Evolutionary conservation across 352 stramenopile genomes (phyloP), one percentile per base, ranked within the genome.

Genomic region (Plasmopara halstedii): DNA sequence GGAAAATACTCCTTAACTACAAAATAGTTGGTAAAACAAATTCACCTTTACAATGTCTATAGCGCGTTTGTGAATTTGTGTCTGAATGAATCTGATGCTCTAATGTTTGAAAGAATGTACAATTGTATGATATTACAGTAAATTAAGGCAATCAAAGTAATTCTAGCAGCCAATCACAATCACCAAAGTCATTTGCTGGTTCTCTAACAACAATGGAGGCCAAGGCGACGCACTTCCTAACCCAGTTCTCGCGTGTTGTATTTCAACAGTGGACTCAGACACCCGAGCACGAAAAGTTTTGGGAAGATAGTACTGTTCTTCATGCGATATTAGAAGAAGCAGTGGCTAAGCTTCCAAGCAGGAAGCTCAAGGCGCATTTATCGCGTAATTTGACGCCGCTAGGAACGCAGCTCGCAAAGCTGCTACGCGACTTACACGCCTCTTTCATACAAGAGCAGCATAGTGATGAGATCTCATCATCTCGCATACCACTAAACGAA

Each of bases 231-330:
- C 65, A 66, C 41, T 86, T 86, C 62, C 49, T 86, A 40, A 63
- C 50, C 46, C 67, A 79, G 42, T 86, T 86, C 48, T 55, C 58
- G 15, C 58, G 59, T 33, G 65, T 59, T 11, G 61, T 83, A 19
- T 86, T 84, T 52, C 38, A 62, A 40, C 69, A 83, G 58, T 86
- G 74, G 74, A 56, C 40, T 26, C 50, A 73, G 47, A 48, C 66
- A 39, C 15, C 42, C 5, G 38, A 53, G n/a, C 47, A 59, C 6
- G 53, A 65, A 37, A 65, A 61, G 22, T 86, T 86, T 58, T 86
- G 74, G 74, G 43, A 56, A 6, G 50, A 83, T 56, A 52, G 42
- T 1, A 17, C 41, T 15, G 68, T 68, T 35, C 43, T 86, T 42
- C 62, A 46, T 41, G 22, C 42, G 3, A 50, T 73, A 27, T 56